phyloP scores from a whole-genome alignment of 2,329 filamentous ascomycete genomes.

The Geoglossum cookeanum region DNA sequence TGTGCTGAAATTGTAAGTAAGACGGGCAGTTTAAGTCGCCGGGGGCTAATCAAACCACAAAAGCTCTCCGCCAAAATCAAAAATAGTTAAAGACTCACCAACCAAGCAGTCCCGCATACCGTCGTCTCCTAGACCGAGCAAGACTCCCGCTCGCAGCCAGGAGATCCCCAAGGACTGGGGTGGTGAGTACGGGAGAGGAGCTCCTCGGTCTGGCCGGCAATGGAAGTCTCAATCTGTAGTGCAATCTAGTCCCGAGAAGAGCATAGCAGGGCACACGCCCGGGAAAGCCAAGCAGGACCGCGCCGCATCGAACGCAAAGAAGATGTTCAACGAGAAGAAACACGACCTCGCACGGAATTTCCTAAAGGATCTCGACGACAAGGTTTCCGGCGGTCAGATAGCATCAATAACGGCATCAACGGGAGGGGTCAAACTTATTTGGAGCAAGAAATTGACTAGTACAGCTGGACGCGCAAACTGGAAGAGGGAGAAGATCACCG shows the following conservation, averaged over 20 bases:
- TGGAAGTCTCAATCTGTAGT: background rate
- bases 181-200: background rate
- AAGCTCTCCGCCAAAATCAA: background rate
- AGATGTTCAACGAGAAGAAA: constrained; percentile 43
- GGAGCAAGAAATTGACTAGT: constrained; percentile 62
- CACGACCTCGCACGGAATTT: constrained; percentile 43
- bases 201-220: background rate
- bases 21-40: background rate
- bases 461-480: constrained; percentile 47
- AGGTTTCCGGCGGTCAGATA: constrained; percentile 42
- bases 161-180: background rate
- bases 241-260: background rate
- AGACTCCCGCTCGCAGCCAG: background rate
- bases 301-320: constrained; percentile 27
- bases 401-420: constrained; percentile 37
- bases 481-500: constrained; percentile 12
- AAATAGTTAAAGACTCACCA: background rate
- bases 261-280: background rate
- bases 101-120: background rate
- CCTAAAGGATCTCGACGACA: constrained; percentile 46
- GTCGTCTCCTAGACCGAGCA: background rate
- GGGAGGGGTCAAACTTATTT: constrained; percentile 51
- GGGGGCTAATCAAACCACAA: background rate
- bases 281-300: constrained; percentile 15
- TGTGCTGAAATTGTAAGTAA: constrained; percentile 2